Percentiles rank a stretch among this genome's conserved stretches.
Evolutionary conservation across 1,139 yeast genomes (phyloP).

Genomic region (Diutina rugosa): DNA sequence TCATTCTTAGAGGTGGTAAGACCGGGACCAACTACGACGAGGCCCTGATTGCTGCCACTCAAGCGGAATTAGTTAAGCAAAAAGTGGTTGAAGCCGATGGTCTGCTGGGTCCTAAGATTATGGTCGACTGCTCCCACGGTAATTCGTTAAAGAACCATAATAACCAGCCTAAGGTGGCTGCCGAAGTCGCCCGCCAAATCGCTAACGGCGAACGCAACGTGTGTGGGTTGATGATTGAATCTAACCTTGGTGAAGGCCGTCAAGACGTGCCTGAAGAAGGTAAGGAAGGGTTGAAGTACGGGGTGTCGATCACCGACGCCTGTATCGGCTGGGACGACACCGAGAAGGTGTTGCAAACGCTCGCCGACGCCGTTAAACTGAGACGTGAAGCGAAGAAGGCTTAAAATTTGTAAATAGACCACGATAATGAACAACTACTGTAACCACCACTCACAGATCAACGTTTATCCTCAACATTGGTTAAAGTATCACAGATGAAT

Average conservation of each 20-base stretch:
- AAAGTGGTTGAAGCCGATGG: conserved; percentile 31
- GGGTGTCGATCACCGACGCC: conserved; percentile 93
- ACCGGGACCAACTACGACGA: conserved; percentile 83
- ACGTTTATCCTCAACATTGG: no score
- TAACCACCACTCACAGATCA: background rate
- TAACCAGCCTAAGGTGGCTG: conserved; percentile 91
- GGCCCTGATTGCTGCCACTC: conserved; percentile 55
- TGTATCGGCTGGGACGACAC: conserved; percentile 89
- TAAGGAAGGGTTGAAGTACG: conserved; percentile 55
- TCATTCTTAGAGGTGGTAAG: conserved; percentile 92
- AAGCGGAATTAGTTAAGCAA: conserved; percentile 47
- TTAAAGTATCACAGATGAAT: no score
- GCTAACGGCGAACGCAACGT: conserved; percentile 62
- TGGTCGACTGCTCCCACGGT: conserved; percentile 98
- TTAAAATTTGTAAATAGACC: background rate
- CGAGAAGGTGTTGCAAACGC: conserved; percentile 50
- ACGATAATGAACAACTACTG: background rate
- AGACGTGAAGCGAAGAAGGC: conserved; percentile 32
- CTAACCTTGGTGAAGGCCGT: conserved; percentile 82
- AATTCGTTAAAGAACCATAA: conserved; percentile 81
- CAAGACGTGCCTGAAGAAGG: conserved; percentile 81
- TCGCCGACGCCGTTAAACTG: conserved; percentile 69
- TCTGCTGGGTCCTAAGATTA: conserved; percentile 53
- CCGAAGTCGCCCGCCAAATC: conserved; percentile 65
- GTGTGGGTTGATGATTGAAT: conserved; percentile 95